Evolutionary conservation across 441 rosid genomes (phyloP).

Genomic region (Gossypium schwendimanii): DNA sequence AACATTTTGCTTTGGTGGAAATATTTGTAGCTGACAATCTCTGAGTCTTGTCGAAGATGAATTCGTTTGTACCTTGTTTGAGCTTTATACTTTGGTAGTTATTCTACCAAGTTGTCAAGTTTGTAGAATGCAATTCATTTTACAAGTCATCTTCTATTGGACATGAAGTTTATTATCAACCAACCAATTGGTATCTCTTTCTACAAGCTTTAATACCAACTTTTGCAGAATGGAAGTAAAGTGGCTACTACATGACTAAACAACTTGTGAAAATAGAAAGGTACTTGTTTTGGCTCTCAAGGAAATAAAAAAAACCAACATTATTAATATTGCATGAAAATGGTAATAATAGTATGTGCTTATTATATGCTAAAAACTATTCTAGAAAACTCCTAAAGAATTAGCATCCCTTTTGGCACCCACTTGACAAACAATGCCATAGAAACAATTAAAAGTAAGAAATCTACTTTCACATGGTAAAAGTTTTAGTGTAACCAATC

Average conservation of each 20-base stretch:
- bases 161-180: background rate
- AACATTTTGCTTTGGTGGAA: background rate
- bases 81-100: background rate
- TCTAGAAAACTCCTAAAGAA: background rate
- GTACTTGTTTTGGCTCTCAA: background rate
- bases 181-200: background rate
- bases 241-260: background rate
- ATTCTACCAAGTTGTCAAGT: background rate
- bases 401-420: background rate
- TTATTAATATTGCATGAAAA: background rate
- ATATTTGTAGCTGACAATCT: background rate
- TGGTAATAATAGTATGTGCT: background rate
- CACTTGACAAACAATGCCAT: background rate
- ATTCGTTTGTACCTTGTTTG: background rate
- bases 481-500: background rate
- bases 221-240: background rate
- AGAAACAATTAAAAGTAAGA: background rate
- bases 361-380: background rate
- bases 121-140: background rate
- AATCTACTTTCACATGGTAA: background rate
- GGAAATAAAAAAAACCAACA: background rate
- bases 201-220: background rate
- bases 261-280: background rate
- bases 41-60: background rate
- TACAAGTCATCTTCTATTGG: background rate